Conservation (phyloP, 2,329 filamentous ascomycete species). For the Diaporthe sp. region DNA sequence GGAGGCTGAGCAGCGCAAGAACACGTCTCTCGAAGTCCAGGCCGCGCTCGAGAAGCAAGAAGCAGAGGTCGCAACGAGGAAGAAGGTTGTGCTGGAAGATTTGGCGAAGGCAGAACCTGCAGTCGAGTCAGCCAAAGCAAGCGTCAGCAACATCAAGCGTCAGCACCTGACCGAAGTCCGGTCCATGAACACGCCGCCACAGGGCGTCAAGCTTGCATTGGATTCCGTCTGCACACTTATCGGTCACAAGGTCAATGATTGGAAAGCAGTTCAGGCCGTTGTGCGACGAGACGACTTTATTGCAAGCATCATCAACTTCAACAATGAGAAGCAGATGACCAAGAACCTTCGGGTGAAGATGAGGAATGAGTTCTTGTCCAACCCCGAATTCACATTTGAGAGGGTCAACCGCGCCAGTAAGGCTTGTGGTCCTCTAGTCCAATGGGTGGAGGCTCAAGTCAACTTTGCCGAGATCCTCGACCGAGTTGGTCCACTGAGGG, state of each 20-base stretch:
- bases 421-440: constrained; percentile 95
- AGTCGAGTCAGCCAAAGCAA: constrained; percentile 91
- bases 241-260: constrained; percentile 89
- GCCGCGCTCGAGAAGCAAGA: constrained; percentile 90
- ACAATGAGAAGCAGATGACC: constrained; percentile 97
- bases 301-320: constrained; percentile 95
- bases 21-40: constrained; percentile 89
- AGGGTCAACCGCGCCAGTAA: constrained; percentile 96
- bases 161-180: constrained; percentile 97
- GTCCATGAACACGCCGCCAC: constrained; percentile 94
- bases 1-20: constrained; percentile 92
- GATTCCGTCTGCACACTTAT: constrained; percentile 97
- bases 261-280: constrained; percentile 91
- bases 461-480: constrained; percentile 98
- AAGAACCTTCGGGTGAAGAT: constrained; percentile 85
- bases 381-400: constrained; percentile 96
- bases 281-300: constrained; percentile 97
- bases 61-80: constrained; percentile 84
- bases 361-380: constrained; percentile 91
- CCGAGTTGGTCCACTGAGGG: constrained; percentile 89
- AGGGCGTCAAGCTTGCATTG: constrained; percentile 90
- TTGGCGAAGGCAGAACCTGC: constrained; percentile 93
- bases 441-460: constrained; percentile 97
- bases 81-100: constrained; percentile 87
- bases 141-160: constrained; percentile 98